Evolutionary conservation across 768 basidiomycete genomes (phyloP), one percentile per base, ranked within the genome.

Genomic region (Boletus eberwhitei): DNA sequence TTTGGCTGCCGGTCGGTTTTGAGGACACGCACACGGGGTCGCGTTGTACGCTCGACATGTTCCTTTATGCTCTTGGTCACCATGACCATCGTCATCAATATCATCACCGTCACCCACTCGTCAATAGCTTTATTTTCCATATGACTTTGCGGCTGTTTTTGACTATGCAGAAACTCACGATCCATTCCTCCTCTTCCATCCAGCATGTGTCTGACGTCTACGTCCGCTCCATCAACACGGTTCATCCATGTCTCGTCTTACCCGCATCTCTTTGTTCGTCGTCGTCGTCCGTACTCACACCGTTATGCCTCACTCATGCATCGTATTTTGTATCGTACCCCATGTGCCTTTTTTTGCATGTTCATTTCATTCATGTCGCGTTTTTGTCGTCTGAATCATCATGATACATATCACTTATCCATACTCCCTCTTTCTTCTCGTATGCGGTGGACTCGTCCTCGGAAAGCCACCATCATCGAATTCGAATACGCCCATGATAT

Each of bases 1-100:
- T 45, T 75, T 91, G 59, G 87, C 80, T 42, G 69, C 66, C 41
- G 68, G 70, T 49, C 68, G 75, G 55, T 67, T 63, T 48, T 71
- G 59, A 67, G 38, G 41, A 36, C 34, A 5, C 51, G 3, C 14
- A 14, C 12, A 26, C 12, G 3, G 31, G 42, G 45, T 31, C 32
- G 13, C 37, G 26, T 16, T 52, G 40, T 35, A 8, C 19, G 19
- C 48, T 24, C 29, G 31, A 45, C 14, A 38, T 16, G 29, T 45
- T 38, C 35, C n/a, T 44, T 42, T 42, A 21, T 41, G 32, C 31
- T 32, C 54, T 26, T 6, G 26, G 9, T 16, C 40, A n/a, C 32
- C 29, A 34, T 50, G 13, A 13, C 19, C 21, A 16, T n/a, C 19
- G 3, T 11, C 24, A 11, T 17, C 47, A 5, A 3, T 24, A 35